Evolutionary conservation across 345 rosid genomes (phyloP).

Genomic region (Angophora floribunda): DNA sequence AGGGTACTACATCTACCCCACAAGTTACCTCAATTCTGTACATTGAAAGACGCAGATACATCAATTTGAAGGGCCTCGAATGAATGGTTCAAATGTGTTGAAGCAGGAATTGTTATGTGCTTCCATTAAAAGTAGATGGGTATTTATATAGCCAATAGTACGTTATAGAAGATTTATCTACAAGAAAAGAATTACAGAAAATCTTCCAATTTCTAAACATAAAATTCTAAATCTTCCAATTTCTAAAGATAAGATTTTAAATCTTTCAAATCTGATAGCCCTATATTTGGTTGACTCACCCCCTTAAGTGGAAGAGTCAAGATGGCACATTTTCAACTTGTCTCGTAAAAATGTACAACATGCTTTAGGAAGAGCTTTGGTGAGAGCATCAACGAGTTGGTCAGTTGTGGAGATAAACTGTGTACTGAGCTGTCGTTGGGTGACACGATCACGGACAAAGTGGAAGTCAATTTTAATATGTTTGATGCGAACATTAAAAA

Average conservation of each 20-base stretch:
- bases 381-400: not conserved
- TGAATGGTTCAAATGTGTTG: not conserved
- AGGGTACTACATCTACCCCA: not conserved
- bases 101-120: not conserved
- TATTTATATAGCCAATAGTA: not conserved
- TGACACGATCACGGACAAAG: not conserved
- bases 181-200: not conserved
- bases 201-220: not conserved
- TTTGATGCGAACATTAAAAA: accelerated
- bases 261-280: not conserved
- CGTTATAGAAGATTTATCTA: not conserved
- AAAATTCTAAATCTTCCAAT: not conserved
- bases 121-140: not conserved
- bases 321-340: not conserved
- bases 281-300: not conserved
- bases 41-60: not conserved
- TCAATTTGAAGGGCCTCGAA: not conserved
- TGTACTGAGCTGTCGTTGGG: not conserved
- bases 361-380: not conserved
- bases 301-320: not conserved
- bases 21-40: not conserved
- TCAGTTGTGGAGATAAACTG: not conserved
- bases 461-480: too few relatives aligned
- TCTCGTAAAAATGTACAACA: not conserved
- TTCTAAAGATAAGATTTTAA: not conserved